Evolutionary conservation across 768 basidiomycete genomes (phyloP).

Genomic region (Boletus fagicola): DNA sequence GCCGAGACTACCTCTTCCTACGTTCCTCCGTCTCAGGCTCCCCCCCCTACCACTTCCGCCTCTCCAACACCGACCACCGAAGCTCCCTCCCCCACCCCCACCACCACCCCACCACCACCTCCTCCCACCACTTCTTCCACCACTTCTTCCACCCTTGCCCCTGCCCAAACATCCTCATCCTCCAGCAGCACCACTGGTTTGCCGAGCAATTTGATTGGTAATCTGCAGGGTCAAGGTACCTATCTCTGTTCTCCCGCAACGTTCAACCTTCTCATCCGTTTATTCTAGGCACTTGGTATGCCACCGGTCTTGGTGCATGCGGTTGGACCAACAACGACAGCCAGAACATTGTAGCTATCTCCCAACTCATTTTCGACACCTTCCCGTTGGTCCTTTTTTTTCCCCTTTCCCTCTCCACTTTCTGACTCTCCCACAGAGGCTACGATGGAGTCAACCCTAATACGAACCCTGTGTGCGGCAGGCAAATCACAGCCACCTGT

Average conservation of each 20-base stretch:
- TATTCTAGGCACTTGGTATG: slow-evolving; percentile 34
- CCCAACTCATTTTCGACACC: slow-evolving; percentile 31
- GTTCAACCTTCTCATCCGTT: background rate
- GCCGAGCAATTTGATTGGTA: slow-evolving; percentile 46
- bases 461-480: slow-evolving; percentile 68
- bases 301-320: slow-evolving; percentile 41
- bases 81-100: background rate
- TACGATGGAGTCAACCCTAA: slow-evolving; percentile 66
- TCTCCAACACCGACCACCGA: background rate
- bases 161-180: slow-evolving; percentile 20
- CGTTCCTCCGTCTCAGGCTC: background rate
- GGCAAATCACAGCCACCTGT: slow-evolving; percentile 47
- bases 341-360: slow-evolving; percentile 39
- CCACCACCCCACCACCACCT: slow-evolving; percentile 1
- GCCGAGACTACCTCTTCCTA: background rate
- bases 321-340: slow-evolving; percentile 33
- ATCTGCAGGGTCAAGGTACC: slow-evolving; percentile 48
- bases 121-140: slow-evolving; percentile 3
- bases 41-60: background rate
- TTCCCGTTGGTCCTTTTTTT: slow-evolving; percentile 32
- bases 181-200: slow-evolving; percentile 5
- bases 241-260: background rate
- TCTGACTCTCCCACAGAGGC: slow-evolving; percentile 38
- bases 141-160: slow-evolving; percentile 3
- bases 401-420: too few species aligned